Conservation (phyloP, 352 stramenopile species). For the Globisporangium uncinulatum region DNA sequence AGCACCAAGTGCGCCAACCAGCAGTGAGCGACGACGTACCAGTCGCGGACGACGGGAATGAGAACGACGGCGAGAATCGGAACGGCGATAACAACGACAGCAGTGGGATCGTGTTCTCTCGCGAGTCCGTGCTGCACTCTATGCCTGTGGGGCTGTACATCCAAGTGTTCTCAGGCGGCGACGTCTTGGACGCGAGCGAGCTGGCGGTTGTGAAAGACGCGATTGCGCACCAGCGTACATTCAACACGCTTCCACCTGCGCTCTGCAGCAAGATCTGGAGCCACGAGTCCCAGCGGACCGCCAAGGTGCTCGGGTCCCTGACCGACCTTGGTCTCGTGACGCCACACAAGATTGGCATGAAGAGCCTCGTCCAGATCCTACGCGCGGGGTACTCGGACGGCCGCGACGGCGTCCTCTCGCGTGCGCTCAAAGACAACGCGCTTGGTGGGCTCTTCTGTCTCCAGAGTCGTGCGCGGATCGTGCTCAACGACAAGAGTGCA, state of each 20-base stretch:
- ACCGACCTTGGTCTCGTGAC: conserved; percentile 59
- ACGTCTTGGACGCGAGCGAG: conserved; percentile 45
- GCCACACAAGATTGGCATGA: conserved; percentile 83
- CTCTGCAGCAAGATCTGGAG: conserved; percentile 64
- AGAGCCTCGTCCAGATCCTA: conserved; percentile 67
- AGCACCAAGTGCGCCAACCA: conserved; percentile 31
- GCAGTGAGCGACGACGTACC: conserved; percentile 26
- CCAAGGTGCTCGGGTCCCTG: conserved; percentile 68
- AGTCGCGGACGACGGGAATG: conserved; percentile 27
- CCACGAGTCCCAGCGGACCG: conserved; percentile 61
- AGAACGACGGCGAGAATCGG: neutral
- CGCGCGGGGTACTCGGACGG: conserved; percentile 61
- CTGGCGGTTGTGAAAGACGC: conserved; percentile 49
- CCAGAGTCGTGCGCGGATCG: conserved; percentile 38
- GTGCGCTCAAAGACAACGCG: conserved; percentile 69
- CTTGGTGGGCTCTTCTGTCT: conserved; percentile 66
- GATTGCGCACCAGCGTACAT: conserved; percentile 34
- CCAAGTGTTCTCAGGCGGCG: conserved; percentile 65
- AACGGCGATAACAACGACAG: neutral
- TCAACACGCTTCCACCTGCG: conserved; percentile 32
- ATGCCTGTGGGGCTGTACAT: conserved; percentile 83
- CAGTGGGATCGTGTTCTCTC: conserved; percentile 64
- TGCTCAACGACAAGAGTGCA: conserved; percentile 31
- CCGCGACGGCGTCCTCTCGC: conserved; percentile 52
- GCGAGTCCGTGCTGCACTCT: conserved; percentile 63